phyloP scores from a whole-genome alignment of 768 basidiomycete genomes.

The Hebeloma cylindrosporum region DNA sequence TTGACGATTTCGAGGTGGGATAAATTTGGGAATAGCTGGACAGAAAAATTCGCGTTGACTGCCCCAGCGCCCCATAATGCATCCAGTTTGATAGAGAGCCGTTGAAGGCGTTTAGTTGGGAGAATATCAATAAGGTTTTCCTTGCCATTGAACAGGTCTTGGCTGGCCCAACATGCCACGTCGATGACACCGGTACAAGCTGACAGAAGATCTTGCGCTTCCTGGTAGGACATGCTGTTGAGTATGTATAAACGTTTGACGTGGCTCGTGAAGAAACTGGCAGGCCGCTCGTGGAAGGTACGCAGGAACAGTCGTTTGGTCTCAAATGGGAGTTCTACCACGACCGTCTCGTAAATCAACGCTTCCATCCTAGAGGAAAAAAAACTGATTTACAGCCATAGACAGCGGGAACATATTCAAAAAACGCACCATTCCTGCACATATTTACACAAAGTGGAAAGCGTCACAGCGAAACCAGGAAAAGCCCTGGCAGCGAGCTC shows the following conservation, averaged over 20 bases:
- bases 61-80: conserved; percentile 14
- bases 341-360: conserved; percentile 32
- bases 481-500: conserved; percentile 28
- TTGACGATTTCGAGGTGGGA: conserved; percentile 33
- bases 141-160: conserved; percentile 11
- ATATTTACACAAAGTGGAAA: conserved; percentile 26
- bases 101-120: conserved; percentile 12
- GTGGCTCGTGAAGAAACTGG: conserved; percentile 28
- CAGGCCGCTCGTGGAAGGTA: conserved; percentile 28
- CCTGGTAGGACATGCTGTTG: conserved; percentile 17
- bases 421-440: conserved; percentile 26
- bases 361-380: conserved; percentile 29
- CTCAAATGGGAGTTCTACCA: conserved; percentile 21
- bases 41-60: conserved; percentile 1
- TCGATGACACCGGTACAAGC: conserved; percentile 26
- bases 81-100: conserved; percentile 25
- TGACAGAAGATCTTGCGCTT: conserved; percentile 23
- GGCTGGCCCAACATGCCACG: conserved; percentile 30
- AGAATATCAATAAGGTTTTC: conserved; percentile 10
- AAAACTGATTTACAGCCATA: background rate
- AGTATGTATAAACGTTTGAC: conserved; percentile 30
- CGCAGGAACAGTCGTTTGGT: conserved; percentile 26
- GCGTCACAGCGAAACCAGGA: conserved; percentile 25
- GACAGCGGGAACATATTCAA: background rate
- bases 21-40: conserved; percentile 21